Base-by-base conservation (phyloP, 768 basidiomycete genomes). In the Termitomyces sp. region DNA sequence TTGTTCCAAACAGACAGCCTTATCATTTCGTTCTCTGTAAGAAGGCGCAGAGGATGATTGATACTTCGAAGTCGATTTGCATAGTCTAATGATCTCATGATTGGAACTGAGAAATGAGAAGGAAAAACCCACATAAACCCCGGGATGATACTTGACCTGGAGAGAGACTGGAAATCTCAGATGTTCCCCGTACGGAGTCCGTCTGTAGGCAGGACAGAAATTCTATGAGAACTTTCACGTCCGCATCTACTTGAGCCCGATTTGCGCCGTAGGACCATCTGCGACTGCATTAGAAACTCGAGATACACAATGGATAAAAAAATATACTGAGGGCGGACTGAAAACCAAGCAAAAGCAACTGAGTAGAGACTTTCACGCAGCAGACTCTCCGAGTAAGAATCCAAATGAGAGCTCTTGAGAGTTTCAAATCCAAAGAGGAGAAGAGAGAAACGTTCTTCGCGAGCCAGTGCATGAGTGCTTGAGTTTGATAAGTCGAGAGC, bases 261-360 rank as follows among this genome's bases (percentile, higher is more conserved):
- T 92, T 92, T 26, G 92, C 90, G n/a, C 96, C 97, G 68, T 87
- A 97, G 4, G 95, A 88, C 95, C 96, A 98, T 65, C 95, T 98
- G 1, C 24, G 54, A 36, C 20, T 35, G 28, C n/a, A 26, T 57
- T 3, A 60, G 50, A 49, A 43, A 26, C 54, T 30, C 61, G 41
- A 45, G 51, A 36, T 44, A n/a, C 26, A 52, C 48, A 40, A 18
- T 33, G 30, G 28, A 24, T 44, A 52, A 40, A 4, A 14, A 48
- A 36, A 36, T 92, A 71, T 70, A 97, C 95, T 94, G 93, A 9
- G 94, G 89, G n/a, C 89, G 82, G 49, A 88, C 82, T n/a, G 88
- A 76, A 72, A 98, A 99, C 97, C 96, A 98, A 3, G 86, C 82
- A 63, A 92, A 92, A 2, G 93, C 94, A 2, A 86, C 82, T 5